Evolutionary conservation across 2,329 filamentous ascomycete genomes (phyloP), one percentile per base, ranked within the genome.

Genomic region (Pseudopyricularia cyperi): DNA sequence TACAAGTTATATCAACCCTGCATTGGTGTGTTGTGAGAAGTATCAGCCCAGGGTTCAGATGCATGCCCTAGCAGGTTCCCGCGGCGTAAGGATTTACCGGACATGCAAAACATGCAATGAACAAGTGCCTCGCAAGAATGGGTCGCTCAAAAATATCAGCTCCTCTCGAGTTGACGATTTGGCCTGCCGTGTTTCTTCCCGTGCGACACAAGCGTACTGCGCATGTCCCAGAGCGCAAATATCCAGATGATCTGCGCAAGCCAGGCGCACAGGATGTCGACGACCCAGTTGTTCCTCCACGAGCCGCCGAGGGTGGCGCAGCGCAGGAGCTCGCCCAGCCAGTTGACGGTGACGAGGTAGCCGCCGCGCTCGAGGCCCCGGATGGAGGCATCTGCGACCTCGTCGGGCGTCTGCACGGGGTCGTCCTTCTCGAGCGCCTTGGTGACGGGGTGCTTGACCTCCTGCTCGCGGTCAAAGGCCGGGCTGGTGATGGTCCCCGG

Each of bases 401-500:
- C 76, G 5, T 93, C 83, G 5, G 89, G 86, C 1, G 77, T 83
- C 66, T 94, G 86, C 47, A 81, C 75, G 14, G 83, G 84, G 64
- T 98, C 93, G n/a, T 79, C 77, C 58, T 87, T 82, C 67, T 97
- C 93, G 46, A 97, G 69, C 51, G 83, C 74, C 58, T 81, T 76
- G 3, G 90, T 95, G 49, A 96, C 75, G 5, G 76, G 79, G 7
- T 90, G 91, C 68, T 97, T 97, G 28, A 78, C 77, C 59, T 71
- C 67, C 61, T 94, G 83, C 69, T 97, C 91, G 17, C 78, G 73
- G 55, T 83, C 83, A 50, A 84, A 77, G 0, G 90, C 89, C 0
- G 88, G 83, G 6, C 79, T 83, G 14, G 81, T 73, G 57, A 98
- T 97, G 3, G 85, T 88, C 51, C 86, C 91, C 0, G 93, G 93